Conservation (phyloP, 371 early-diverging fungal genomes). For the Modicella reniformis region DNA sequence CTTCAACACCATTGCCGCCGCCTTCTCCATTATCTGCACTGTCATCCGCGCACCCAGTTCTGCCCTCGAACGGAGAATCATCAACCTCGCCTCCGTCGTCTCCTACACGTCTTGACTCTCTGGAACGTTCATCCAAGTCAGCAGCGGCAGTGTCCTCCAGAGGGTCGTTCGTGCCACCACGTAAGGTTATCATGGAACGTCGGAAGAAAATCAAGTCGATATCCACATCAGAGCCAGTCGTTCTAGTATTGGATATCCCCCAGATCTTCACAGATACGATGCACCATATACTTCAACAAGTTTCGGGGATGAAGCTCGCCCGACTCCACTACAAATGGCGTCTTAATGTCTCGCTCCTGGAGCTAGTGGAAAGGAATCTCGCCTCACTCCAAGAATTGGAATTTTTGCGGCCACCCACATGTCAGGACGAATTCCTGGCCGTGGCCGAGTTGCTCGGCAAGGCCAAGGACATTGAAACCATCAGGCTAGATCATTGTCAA, state of each 20-base stretch:
- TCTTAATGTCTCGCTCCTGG: conserved; percentile 10
- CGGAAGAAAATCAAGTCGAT: conserved; percentile 25
- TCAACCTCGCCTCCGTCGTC: conserved; percentile 2
- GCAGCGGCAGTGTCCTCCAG: not conserved
- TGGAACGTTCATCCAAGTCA: not conserved
- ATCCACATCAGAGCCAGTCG: conserved; percentile 26
- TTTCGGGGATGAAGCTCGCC: conserved; percentile 25
- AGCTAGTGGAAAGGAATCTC: conserved; percentile 19
- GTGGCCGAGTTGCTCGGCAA: conserved; percentile 22
- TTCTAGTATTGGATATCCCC: conserved; percentile 28
- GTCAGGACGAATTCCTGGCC: conserved; percentile 18
- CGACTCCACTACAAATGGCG: conserved; percentile 31
- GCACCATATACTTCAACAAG: conserved; percentile 26
- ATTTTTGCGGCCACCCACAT: conserved; percentile 21
- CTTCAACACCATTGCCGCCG: conserved; percentile 10
- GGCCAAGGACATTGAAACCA: conserved; percentile 2
- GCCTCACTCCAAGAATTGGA: conserved; percentile 7
- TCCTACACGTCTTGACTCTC: not conserved
- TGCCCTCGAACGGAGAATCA: not conserved
- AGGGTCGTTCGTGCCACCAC: conserved; percentile 12
- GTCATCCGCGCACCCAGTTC: not conserved
- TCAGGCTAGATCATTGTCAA: conserved; percentile 26
- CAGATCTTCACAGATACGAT: conserved; percentile 17
- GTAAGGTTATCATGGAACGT: conserved; percentile 23
- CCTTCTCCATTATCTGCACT: not conserved